phyloP scores from a whole-genome alignment of 2,329 filamentous ascomycete species.

The Pseudophaeomoniella oleicola region DNA sequence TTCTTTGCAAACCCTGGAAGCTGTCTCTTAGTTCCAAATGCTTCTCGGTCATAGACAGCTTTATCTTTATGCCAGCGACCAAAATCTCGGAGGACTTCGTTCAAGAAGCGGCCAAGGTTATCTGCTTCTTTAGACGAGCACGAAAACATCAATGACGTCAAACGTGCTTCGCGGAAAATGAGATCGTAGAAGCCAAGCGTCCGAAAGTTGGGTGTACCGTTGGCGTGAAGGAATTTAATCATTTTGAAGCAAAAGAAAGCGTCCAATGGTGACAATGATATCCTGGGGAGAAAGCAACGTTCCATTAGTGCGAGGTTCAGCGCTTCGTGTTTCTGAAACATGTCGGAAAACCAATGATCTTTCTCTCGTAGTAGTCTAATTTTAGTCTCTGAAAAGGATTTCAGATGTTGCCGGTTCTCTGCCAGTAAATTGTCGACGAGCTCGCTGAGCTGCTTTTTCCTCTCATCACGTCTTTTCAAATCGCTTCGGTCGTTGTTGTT shows the following conservation, averaged over 20 bases:
- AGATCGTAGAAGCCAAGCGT: slow-evolving; percentile 71
- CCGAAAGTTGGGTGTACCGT: slow-evolving; percentile 72
- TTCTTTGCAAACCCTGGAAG: slow-evolving; percentile 67
- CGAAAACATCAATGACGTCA: slow-evolving; percentile 72
- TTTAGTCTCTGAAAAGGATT: slow-evolving; percentile 52
- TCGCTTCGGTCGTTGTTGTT: slow-evolving; percentile 60
- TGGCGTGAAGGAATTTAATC: slow-evolving; percentile 73
- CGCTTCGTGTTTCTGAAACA: slow-evolving; percentile 46
- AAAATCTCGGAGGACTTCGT: slow-evolving; percentile 66
- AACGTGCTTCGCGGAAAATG: slow-evolving; percentile 67
- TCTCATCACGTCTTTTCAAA: slow-evolving; percentile 54
- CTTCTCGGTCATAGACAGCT: slow-evolving; percentile 66
- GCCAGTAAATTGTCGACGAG: slow-evolving; percentile 55
- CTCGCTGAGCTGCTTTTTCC: slow-evolving; percentile 54
- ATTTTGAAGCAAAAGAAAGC: slow-evolving; percentile 80
- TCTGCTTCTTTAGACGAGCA: slow-evolving; percentile 85
- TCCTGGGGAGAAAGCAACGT: slow-evolving; percentile 79
- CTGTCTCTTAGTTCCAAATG: slow-evolving; percentile 49
- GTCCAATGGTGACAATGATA: slow-evolving; percentile 71
- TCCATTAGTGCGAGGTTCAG: slow-evolving; percentile 70
- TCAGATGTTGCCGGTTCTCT: slow-evolving; percentile 58
- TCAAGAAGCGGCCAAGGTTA: slow-evolving; percentile 82
- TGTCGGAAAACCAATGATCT: slow-evolving; percentile 58
- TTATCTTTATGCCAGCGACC: slow-evolving; percentile 72
- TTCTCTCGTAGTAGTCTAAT: slow-evolving; percentile 62